Evolutionary conservation across 2,329 filamentous ascomycete species (phyloP), one percentile per base, ranked within the genome.

Genomic region (Alternaria angustiovoidea): DNA sequence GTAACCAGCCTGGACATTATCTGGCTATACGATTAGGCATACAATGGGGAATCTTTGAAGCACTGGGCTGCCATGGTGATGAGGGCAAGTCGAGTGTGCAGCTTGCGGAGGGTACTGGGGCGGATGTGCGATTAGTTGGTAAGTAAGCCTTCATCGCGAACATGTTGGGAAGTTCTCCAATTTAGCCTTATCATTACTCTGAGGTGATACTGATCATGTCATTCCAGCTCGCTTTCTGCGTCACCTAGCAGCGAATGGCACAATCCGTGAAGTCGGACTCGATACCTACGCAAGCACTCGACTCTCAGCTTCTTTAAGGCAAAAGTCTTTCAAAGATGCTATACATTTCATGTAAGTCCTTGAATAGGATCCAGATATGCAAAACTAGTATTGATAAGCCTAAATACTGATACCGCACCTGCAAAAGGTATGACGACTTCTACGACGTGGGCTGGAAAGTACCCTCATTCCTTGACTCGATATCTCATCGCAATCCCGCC

Each of bases 371-470:
- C 30, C 26, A 1, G 1, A 7, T 4, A 7, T 4, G 1, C 16
- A 2, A 12, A 14, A 12, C 7, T 9, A 41, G 9, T 22, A 3
- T 3, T 20, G 2, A 20, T 14, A 4, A 11, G 43, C 14, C 43
- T 12, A 0, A 1, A 0, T 36, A 24, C 53, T 57, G 20, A 61
- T 38, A 12, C 34, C 3, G 14, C 30, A n/a, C 28, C 8, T 22
- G 14, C 7, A 20, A 46, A 16, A 61, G 59, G 54, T 62, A 52
- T 14, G 59, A 62, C 20, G 59, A 62, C 46, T 62, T 62, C 51
- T 59, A 59, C 51, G 53, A 55, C 46, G 59, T 62, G 14, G 59
- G 59, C 16, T 62, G 59, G 59, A 59, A 55, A 34, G 55, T 62
- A 4, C 59, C 59, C 5, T 62, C 59, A 0, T 62, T 59, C 8